A percentile compares a stretch with the other conserved stretches of the same genome.
Evolutionary conservation across 768 basidiomycete genomes (phyloP).

Genomic region (Leccinum subgranulosum): DNA sequence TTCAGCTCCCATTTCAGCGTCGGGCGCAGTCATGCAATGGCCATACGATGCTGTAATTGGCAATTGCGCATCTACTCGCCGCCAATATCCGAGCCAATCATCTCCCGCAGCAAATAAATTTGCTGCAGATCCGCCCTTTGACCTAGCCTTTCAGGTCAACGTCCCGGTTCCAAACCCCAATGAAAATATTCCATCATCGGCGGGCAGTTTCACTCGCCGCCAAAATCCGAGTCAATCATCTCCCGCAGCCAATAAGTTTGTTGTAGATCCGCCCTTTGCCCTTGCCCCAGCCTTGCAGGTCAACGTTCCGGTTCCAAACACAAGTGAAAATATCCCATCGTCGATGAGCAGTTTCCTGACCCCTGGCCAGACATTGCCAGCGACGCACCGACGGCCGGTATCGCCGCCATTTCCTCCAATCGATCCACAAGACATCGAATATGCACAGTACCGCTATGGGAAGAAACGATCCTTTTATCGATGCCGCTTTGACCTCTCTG

Average conservation of each 20-base stretch:
- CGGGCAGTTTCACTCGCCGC: background rate
- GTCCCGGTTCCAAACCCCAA: background rate
- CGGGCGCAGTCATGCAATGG: background rate
- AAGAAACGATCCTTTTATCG: slow-evolving; percentile 18
- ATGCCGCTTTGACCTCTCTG: slow-evolving; percentile 25
- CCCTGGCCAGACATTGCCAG: background rate
- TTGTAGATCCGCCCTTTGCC: background rate
- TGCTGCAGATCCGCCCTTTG: background rate
- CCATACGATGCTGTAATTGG: background rate
- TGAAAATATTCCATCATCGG: slow-evolving; percentile 3
- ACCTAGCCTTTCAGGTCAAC: slow-evolving; percentile 1
- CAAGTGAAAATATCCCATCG: slow-evolving; percentile 3
- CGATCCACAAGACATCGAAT: slow-evolving; percentile 24
- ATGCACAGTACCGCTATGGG: slow-evolving; percentile 17
- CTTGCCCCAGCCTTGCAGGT: slow-evolving; percentile 1
- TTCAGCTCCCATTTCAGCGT: background rate
- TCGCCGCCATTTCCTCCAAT: background rate
- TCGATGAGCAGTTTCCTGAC: background rate
- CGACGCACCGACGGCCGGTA: background rate
- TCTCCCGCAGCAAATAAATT: background rate
- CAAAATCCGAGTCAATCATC: background rate
- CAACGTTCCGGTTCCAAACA: background rate
- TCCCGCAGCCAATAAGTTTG: background rate
- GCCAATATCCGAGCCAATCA: background rate
- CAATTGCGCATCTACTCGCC: background rate